phyloP scores from a whole-genome alignment of 108 stramenopile species.

The Mayamaea pseudoterrestris region DNA sequence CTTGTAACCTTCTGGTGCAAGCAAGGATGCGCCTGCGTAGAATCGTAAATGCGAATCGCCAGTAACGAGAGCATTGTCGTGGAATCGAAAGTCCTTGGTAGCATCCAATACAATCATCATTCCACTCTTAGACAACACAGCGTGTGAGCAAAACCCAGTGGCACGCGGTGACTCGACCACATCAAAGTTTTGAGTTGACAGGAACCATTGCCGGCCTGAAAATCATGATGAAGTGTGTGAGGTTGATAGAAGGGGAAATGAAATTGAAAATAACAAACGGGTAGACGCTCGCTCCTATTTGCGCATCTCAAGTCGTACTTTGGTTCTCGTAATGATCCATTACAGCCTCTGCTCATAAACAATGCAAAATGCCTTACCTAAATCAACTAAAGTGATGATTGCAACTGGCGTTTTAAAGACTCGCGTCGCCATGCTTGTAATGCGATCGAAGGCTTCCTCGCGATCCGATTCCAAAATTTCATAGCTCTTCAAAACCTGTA shows the following conservation, averaged over 20 bases:
- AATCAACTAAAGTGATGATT: constrained; percentile 54
- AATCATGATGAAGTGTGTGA: no score
- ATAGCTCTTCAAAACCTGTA: constrained; percentile 45
- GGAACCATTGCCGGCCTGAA: constrained; percentile 86
- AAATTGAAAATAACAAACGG: no score
- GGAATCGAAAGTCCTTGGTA: constrained; percentile 51
- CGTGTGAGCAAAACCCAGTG: constrained; percentile 69
- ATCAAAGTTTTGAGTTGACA: constrained; percentile 46
- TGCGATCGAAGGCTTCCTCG: constrained; percentile 42
- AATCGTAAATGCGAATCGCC: constrained; percentile 52
- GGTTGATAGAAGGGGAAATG: no score
- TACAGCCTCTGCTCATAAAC: no score
- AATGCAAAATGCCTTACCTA: no score
- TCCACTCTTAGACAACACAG: constrained; percentile 29
- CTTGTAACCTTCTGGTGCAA: constrained; percentile 55
- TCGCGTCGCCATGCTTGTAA: constrained; percentile 22
- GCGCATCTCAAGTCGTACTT: no score
- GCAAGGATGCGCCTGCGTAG: constrained; percentile 70
- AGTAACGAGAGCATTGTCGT: constrained; percentile 49
- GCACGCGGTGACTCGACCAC: constrained; percentile 46
- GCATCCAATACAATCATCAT: constrained; percentile 61
- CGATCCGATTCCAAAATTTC: constrained; percentile 34
- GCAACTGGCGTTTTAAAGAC: constrained; percentile 60
- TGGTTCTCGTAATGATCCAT: no score
- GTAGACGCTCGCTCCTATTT: no score